Conservation (phyloP, 768 basidiomycete genomes). For the Coprinopsis sp. region DNA sequence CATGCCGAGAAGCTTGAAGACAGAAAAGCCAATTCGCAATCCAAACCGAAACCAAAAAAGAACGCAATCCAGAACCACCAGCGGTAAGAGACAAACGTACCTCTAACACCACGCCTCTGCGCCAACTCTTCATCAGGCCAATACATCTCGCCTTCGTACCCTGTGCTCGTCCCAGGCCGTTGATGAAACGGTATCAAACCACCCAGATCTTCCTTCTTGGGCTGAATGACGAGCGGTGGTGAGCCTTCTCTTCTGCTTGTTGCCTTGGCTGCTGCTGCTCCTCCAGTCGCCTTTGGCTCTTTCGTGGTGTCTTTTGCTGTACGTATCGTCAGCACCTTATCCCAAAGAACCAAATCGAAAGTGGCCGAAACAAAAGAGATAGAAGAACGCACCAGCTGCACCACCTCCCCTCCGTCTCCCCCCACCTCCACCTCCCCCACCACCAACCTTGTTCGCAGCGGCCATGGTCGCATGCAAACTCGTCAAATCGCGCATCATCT, state of each 20-base stretch:
- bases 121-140: conserved; percentile 33
- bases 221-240: conserved; percentile 17
- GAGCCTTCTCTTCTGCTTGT: background rate
- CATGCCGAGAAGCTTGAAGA: too few relatives aligned
- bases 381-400: too few relatives aligned
- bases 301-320: conserved; percentile 12
- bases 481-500: conserved; percentile 89
- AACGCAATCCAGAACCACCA: too few relatives aligned
- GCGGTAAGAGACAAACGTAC: too few relatives aligned
- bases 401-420: conserved; percentile 10
- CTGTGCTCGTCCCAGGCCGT: conserved; percentile 70
- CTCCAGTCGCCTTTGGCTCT: conserved; percentile 11
- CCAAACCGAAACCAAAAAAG: too few relatives aligned
- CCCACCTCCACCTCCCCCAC: conserved; percentile 14
- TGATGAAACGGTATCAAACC: conserved; percentile 30
- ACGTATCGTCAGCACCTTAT: too few relatives aligned
- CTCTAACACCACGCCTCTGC: too few relatives aligned
- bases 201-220: conserved; percentile 37
- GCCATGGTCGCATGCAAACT: conserved; percentile 81
- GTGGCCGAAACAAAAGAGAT: too few relatives aligned
- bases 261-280: conserved; percentile 12
- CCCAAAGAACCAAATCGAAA: too few relatives aligned
- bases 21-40: too few relatives aligned
- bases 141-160: conserved; percentile 59
- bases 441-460: conserved; percentile 40